These are phyloP conservation scores for Nasturtium officinale DNA, from an alignment of 345 rosid species.

Conservation along the genomic window DNA sequence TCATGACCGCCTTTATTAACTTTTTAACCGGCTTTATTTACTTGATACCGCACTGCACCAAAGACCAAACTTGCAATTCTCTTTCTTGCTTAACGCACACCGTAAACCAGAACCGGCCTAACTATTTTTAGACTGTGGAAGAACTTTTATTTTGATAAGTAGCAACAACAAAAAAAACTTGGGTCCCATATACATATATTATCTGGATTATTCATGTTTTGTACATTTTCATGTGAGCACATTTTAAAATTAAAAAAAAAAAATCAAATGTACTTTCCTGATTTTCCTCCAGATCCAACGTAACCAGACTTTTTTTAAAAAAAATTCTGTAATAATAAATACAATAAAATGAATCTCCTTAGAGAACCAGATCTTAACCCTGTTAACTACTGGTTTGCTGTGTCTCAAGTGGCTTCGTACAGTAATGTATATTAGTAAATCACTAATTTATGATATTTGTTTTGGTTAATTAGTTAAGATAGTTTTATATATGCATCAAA, in stretches of 20 bases:
- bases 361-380: not conserved
- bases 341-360: not conserved
- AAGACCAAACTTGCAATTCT: not conserved
- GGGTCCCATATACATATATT: not conserved
- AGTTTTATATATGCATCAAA: not conserved
- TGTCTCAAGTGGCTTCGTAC: conserved; percentile 5
- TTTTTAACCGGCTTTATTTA: not conserved
- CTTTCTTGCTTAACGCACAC: not conserved
- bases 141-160: not conserved
- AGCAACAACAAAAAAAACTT: not conserved
- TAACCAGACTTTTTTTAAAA: not conserved
- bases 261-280: not conserved
- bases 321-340: not conserved
- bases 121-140: not conserved
- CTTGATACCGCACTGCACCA: not conserved
- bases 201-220: not conserved
- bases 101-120: not conserved
- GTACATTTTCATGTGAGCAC: not conserved
- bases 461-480: conserved; percentile 3
- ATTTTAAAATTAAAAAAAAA: not conserved
- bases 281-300: conserved; percentile 15
- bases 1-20: not conserved
- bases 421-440: not conserved
- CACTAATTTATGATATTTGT: not conserved
- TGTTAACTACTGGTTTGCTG: conserved; percentile 10